Percentiles rank a stretch among this genome's conserved stretches.
These are phyloP conservation scores for Tuber borchii DNA, from an alignment of 495 filamentous ascomycete genomes.

Conservation along the genomic window DNA sequence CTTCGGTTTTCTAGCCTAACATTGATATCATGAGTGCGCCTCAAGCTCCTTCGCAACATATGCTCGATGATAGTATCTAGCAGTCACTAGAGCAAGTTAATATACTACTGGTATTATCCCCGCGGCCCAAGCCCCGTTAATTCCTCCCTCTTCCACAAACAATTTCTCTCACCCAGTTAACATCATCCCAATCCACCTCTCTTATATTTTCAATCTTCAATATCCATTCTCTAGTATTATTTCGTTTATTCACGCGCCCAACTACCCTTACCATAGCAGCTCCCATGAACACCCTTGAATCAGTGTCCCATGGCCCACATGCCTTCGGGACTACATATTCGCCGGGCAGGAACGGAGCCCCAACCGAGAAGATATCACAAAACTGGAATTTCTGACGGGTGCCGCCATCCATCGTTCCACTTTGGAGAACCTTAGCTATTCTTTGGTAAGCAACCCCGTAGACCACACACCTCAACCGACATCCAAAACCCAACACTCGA, in stretches of 20 bases:
- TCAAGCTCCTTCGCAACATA: neutral
- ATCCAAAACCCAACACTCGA: neutral
- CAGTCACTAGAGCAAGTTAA: neutral
- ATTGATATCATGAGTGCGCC: neutral
- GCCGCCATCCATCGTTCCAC: slow-evolving; percentile 44
- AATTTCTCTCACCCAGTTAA: slow-evolving; percentile 46
- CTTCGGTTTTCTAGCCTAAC: neutral
- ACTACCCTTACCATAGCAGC: slow-evolving; percentile 50
- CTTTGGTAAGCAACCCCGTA: neutral
- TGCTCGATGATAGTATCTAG: neutral
- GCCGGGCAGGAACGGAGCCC: slow-evolving; percentile 50
- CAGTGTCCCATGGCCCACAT: slow-evolving; percentile 47
- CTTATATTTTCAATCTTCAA: slow-evolving; percentile 52
- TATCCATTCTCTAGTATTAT: slow-evolving; percentile 42
- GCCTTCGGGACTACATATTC: slow-evolving; percentile 49
- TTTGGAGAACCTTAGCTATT: slow-evolving; percentile 52
- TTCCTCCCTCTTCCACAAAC: slow-evolving; percentile 26
- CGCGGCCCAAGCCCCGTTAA: neutral
- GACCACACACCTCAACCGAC: neutral
- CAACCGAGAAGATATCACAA: slow-evolving; percentile 54
- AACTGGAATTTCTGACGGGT: slow-evolving; percentile 56
- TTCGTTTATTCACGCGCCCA: slow-evolving; percentile 49
- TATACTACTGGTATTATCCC: neutral
- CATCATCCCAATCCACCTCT: slow-evolving; percentile 51
- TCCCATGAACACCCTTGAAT: slow-evolving; percentile 46